A percentile compares a stretch with the other conserved stretches of the same genome.
These are phyloP conservation scores for Naganishia sp. DNA, from an alignment of 1,284 basidiomycete species.

Conservation along the genomic window DNA sequence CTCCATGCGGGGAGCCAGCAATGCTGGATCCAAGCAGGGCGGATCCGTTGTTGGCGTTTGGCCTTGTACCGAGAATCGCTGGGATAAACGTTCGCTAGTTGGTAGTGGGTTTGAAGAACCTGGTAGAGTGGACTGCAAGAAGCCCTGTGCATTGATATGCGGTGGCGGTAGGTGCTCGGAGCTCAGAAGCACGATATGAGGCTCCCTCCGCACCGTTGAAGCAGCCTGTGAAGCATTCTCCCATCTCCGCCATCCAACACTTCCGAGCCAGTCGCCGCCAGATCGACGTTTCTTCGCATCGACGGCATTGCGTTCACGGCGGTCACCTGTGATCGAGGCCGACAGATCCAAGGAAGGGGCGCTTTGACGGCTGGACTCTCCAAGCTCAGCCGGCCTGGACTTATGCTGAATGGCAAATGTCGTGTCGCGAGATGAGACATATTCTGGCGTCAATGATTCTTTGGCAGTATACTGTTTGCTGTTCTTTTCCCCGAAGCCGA, in stretches of 20 bases:
- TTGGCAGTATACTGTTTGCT: slow-evolving; percentile 1
- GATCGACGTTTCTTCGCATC: not conserved
- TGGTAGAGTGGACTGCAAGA: slow-evolving; percentile 2
- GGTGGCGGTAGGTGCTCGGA: slow-evolving; percentile 21
- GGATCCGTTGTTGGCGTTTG: not conserved
- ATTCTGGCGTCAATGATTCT: not conserved
- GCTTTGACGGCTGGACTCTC: no score
- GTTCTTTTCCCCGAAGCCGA: slow-evolving; percentile 1
- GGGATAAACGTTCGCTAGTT: no score
- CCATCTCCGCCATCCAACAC: slow-evolving; percentile 6
- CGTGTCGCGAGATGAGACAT: not conserved
- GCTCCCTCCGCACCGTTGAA: not conserved
- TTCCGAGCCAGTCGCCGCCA: slow-evolving; percentile 17
- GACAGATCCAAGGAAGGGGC: no score
- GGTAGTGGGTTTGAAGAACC: no score
- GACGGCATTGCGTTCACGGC: no score
- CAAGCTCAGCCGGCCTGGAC: no score
- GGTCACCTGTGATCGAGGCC: no score
- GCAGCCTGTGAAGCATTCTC: not conserved
- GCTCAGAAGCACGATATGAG: slow-evolving; percentile 17
- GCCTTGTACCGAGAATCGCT: no score
- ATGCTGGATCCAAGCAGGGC: not conserved
- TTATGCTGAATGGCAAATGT: no score
- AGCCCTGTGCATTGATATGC: slow-evolving; percentile 16
- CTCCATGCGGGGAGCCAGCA: slow-evolving; percentile 3